Conservation (phyloP, 2,329 filamentous ascomycete genomes). For the Penicillium sclerotiorum region DNA sequence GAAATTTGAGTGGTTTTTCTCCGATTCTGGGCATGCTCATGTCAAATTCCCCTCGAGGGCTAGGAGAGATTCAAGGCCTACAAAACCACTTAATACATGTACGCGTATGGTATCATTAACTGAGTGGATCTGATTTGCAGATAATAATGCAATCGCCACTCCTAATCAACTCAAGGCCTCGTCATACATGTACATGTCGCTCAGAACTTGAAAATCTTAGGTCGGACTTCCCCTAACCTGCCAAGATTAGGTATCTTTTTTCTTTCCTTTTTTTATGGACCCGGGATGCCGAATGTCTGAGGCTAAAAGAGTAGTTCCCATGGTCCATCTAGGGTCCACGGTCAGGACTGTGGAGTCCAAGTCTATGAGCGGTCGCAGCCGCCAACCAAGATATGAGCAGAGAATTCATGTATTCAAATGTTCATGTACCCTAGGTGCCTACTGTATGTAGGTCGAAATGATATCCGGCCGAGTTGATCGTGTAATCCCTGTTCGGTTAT, state of each 20-base stretch:
- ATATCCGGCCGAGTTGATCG: too few species aligned
- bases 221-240: too few species aligned
- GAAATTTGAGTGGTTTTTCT: too few species aligned
- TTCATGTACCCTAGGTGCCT: too few species aligned
- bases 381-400: background rate
- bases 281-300: conserved; percentile 10
- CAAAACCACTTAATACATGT: too few species aligned
- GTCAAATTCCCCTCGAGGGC: background rate
- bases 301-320: background rate
- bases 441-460: too few species aligned
- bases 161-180: conserved; percentile 1
- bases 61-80: too few species aligned
- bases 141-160: conserved; percentile 15
- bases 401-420: background rate
- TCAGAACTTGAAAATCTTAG: too few species aligned
- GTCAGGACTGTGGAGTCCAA: conserved; percentile 3
- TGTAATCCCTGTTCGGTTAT: too few species aligned
- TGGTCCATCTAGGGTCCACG: conserved; percentile 1
- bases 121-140: conserved; percentile 19
- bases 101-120: conserved; percentile 9
- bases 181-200: too few species aligned
- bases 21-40: too few species aligned
- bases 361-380: background rate
- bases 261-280: background rate
- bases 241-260: background rate